Percentiles rank a stretch among this genome's conserved stretches.
These are phyloP conservation scores for Diaporthe helianthi DNA, from an alignment of 2,329 filamentous ascomycete species.

Conservation along the genomic window DNA sequence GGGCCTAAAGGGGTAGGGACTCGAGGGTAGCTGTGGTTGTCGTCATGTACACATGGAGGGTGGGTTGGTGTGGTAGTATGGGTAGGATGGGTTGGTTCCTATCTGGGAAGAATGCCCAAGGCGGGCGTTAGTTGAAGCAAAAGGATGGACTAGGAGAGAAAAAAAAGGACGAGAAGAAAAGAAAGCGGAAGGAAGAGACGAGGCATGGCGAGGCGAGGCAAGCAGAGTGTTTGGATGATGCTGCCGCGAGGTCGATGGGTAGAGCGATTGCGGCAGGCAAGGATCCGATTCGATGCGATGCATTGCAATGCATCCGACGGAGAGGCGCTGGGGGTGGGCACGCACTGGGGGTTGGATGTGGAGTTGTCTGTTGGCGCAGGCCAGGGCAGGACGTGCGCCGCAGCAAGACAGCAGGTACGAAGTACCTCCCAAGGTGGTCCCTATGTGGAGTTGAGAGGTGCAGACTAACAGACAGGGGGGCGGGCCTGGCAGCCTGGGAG, in stretches of 20 bases:
- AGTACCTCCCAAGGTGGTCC: constrained; percentile 18
- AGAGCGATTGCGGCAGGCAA: constrained; percentile 32
- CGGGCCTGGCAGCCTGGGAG: too few relatives aligned
- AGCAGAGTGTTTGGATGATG: constrained; percentile 28
- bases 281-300: constrained; percentile 32
- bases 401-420: constrained; percentile 19
- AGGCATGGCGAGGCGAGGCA: constrained; percentile 5
- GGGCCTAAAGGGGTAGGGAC: constrained; percentile 41
- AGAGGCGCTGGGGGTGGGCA: constrained; percentile 31
- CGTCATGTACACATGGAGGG: constrained; percentile 43
- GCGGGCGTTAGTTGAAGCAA: constrained; percentile 35
- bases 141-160: not conserved
- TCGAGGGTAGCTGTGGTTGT: constrained; percentile 39
- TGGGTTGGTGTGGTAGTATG: constrained; percentile 36
- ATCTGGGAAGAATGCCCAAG: constrained; percentile 37
- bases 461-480: constrained; percentile 30
- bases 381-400: constrained; percentile 16
- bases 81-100: constrained; percentile 15
- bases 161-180: not conserved
- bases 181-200: not conserved
- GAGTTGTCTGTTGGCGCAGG: constrained; percentile 19
- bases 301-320: constrained; percentile 27
- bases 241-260: constrained; percentile 29
- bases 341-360: constrained; percentile 29
- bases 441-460: constrained; percentile 23